Conservation (phyloP, 805 yeast genomes). For the Zygoascus bituminiphila region DNA sequence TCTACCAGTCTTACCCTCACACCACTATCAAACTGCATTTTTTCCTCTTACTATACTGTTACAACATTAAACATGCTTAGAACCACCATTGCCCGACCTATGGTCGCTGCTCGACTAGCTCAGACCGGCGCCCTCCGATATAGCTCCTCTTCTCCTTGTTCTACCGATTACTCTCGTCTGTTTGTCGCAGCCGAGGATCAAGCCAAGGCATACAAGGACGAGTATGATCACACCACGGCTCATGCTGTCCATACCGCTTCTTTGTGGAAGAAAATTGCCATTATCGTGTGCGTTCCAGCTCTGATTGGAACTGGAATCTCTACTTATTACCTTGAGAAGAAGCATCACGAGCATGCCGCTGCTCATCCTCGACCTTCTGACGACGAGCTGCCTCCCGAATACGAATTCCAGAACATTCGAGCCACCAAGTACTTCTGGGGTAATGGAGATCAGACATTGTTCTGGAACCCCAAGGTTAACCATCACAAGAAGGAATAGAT, state of each 20-base stretch:
- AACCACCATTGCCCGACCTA: constrained; percentile 1
- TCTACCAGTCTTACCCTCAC: neutral
- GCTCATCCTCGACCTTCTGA: constrained; percentile 49
- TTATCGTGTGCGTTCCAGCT: constrained; percentile 75
- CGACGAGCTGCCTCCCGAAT: constrained; percentile 87
- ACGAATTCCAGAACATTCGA: constrained; percentile 89
- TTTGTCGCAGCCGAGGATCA: constrained; percentile 44
- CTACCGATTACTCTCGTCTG: constrained; percentile 3
- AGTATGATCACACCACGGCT: constrained; percentile 54
- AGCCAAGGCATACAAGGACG: constrained; percentile 61
- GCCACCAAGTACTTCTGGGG: constrained; percentile 93
- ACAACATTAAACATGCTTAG: constrained; percentile 1
- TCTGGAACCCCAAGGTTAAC: constrained; percentile 93
- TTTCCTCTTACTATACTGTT: neutral
- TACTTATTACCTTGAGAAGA: constrained; percentile 72
- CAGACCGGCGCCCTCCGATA: neutral
- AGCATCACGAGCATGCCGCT: constrained; percentile 78
- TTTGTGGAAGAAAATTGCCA: constrained; percentile 80
- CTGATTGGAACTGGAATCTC: constrained; percentile 68
- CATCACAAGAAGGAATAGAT: constrained; percentile 43
- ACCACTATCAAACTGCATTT: neutral
- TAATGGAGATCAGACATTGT: constrained; percentile 92
- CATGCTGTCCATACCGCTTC: constrained; percentile 73
- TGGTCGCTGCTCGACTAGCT: neutral
- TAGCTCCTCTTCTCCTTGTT: neutral